Evolutionary conservation across 129 eudicot species (phyloP), one percentile per base, ranked within the genome.

Genomic region (Artemisia tridentata): DNA sequence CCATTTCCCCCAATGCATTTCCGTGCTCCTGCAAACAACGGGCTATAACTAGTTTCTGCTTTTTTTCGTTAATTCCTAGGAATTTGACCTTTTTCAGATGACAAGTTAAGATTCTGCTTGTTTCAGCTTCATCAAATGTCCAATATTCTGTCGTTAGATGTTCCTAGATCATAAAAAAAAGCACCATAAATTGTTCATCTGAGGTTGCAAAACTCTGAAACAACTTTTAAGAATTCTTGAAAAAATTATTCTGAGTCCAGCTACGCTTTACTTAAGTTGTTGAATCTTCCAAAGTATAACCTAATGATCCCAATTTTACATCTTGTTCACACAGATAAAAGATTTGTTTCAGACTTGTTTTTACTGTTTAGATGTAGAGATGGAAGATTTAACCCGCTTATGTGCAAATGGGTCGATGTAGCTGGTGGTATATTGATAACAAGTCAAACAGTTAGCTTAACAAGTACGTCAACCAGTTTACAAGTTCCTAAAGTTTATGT

Each of bases 91-190:
- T 52, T 31, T 53, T 69, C 63, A 53, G 29, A 34, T 53, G 63
- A n/a, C 12, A 17, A 53, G 31, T 52, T 11, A 34, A n/a, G 63
- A 69, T 31, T 18, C 29, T 41, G 12, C 6, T 31, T 16, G 17
- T 11, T 10, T 69, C 51, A 11, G 4, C 61, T n/a, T 46, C 52
- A 53, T 69, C 53, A 9, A 69, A 54, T 11, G 19, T 5, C 64
- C 47, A 47, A 41, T 0, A 2, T 14, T 41, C 15, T 5, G 10
- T 21, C 0, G 16, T 27, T 1, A 17, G 20, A n/a, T n/a, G 18
- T n/a, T 68, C 23, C 72, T 68, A 68, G n/a, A 67, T 25, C 49
- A 68, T 10, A 2, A 10, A 68, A 68, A n/a, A 69, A 12, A n/a
- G n/a, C 3, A 10, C 2, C 6, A 57, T 20, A 57, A 57, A 27